Base-by-base conservation (phyloP, 495 filamentous ascomycete species). In the Acidiella bohemica region DNA sequence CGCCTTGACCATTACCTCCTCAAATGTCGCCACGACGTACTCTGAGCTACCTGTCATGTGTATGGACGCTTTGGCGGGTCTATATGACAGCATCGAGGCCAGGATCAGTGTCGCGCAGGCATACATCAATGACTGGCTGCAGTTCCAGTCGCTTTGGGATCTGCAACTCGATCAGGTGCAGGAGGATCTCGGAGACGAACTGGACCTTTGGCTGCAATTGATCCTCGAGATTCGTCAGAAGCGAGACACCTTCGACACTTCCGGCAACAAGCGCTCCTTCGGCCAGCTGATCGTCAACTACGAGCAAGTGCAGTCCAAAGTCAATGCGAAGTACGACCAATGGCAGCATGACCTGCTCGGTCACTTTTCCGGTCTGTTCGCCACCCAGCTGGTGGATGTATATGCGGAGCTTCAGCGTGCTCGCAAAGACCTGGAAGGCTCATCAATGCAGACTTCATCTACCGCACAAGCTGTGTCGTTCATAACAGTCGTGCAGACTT, bases 71-170 rank as follows among this genome's bases (percentile, higher is more conserved):
- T 70, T 99, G 12, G 68, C 74, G 23, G 67, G 77, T 45, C 85
- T 92, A 1, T 94, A 95, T 54, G 67, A 62, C 18, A 75, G 74
- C 1, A 68, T 99, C 13, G 87, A 96, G 54, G 67, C 70, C 25
- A 88, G 83, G 59, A 58, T 95, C 11, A 64, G 68, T 13, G 74
- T 76, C 14, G 81, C 95, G 23, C 71, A 79, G 13, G 63, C 62
- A 13, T 99, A 96, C 56, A 81, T 96, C 9, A 82, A 93, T 53
- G 85, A 94, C 61, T 99, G 90, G 90, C 66, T 96, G 25, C 90
- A 93, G 54, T 99, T 96, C 62, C 90, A 99, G 62, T 94, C 88
- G 3, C 71, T 99, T 16, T 99, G 90, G 90, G 90, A 99, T 63
- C 65, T 99, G 41, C 86, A 92, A 54, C 81, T 85, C 4, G 92